Evolutionary conservation across 2,329 filamentous ascomycete genomes (phyloP).

Genomic region (Verticillium albo-atrum): DNA sequence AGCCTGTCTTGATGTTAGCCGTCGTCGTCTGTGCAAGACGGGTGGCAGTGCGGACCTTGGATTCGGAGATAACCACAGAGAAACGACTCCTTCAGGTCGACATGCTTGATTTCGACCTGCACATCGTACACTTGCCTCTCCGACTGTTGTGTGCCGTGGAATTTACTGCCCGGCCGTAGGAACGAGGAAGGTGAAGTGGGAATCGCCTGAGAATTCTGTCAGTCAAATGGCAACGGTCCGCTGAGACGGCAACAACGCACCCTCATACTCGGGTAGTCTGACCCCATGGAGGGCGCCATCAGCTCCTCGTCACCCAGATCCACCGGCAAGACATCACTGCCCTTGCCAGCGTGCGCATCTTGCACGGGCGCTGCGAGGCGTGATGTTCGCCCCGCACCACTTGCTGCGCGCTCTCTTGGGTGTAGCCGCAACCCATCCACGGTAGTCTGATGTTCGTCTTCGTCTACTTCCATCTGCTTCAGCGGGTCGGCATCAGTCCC

Average conservation of each 20-base stretch:
- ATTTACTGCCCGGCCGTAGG: slow-evolving; percentile 81
- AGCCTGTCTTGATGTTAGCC: slow-evolving; percentile 47
- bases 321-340: background rate
- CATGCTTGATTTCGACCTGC: slow-evolving; percentile 93
- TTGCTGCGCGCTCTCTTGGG: background rate
- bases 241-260: slow-evolving; percentile 19
- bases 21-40: background rate
- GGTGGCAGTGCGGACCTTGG: slow-evolving; percentile 59
- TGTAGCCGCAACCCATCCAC: background rate
- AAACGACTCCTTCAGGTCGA: slow-evolving; percentile 90
- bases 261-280: slow-evolving; percentile 30
- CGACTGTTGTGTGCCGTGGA: slow-evolving; percentile 86
- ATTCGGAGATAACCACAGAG: slow-evolving; percentile 94
- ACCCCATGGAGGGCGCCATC: slow-evolving; percentile 30
- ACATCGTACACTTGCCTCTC: slow-evolving; percentile 93
- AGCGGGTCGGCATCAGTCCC: slow-evolving; percentile 22
- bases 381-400: background rate
- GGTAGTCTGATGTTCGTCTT: slow-evolving; percentile 16
- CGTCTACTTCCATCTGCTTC: slow-evolving; percentile 36
- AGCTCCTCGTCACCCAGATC: slow-evolving; percentile 20
- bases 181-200: slow-evolving; percentile 82
- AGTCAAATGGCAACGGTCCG: background rate
- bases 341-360: background rate
- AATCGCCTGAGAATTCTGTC: slow-evolving; percentile 51
- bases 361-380: background rate